Evolutionary conservation across 345 rosid species (phyloP).

Genomic region (Limnanthes douglasii): DNA sequence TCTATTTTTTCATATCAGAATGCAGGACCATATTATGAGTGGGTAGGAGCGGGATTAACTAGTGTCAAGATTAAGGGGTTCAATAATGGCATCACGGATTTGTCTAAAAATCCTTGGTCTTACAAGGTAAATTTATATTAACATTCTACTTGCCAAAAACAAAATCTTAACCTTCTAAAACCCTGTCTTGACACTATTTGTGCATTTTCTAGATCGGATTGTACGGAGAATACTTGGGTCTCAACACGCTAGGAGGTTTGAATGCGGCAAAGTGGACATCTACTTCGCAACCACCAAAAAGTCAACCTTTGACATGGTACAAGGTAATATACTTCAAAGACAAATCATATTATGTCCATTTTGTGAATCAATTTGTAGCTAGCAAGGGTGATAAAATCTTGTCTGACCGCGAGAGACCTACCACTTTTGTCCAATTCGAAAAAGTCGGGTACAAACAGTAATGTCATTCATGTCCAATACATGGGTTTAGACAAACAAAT

Average conservation of each 20-base stretch:
- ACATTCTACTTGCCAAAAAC: too few relatives aligned
- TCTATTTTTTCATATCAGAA: too few relatives aligned
- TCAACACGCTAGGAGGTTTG: constrained; percentile 38
- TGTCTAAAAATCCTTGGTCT: constrained; percentile 49
- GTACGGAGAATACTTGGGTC: constrained; percentile 61
- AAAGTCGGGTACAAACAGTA: too few relatives aligned
- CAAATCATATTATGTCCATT: too few relatives aligned
- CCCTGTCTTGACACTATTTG: constrained; percentile 1
- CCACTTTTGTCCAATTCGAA: too few relatives aligned
- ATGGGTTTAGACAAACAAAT: too few relatives aligned
- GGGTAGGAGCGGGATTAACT: constrained; percentile 61
- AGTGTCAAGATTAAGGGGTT: constrained; percentile 65
- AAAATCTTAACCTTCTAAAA: background rate
- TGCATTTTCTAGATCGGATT: constrained; percentile 45
- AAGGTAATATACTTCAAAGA: constrained; percentile 32
- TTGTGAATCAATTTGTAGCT: too few relatives aligned
- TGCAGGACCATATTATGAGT: constrained; percentile 84
- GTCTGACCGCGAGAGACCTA: too few relatives aligned
- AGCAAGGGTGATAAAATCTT: too few relatives aligned
- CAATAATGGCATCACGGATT: constrained; percentile 51
- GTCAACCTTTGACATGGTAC: constrained; percentile 83
- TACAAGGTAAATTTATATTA: constrained; percentile 80
- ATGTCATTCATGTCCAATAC: too few relatives aligned
- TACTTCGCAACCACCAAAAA: constrained; percentile 47
- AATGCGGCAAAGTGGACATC: constrained; percentile 44